Conservation (phyloP, 345 rosid genomes). For the Bruguiera parviflora region DNA sequence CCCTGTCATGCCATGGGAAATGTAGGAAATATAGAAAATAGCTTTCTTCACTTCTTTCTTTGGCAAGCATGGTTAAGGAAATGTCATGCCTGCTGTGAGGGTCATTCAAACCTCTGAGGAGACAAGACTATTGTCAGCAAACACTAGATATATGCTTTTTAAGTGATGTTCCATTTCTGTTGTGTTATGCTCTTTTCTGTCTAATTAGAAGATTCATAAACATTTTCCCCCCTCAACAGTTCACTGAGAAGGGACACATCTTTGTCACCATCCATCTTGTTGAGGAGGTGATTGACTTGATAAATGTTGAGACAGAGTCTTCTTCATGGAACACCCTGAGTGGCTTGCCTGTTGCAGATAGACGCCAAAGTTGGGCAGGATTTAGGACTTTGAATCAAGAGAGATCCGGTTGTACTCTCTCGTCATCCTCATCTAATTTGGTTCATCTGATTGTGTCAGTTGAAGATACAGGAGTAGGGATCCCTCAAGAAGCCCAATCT, state of each 20-base stretch:
- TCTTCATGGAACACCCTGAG: conserved; percentile 63
- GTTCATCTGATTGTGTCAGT: conserved; percentile 77
- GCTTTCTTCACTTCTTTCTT: background rate
- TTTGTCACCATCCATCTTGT: conserved; percentile 78
- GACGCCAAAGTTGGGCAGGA: conserved; percentile 63
- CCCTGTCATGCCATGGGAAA: too few relatives aligned
- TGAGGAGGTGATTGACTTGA: conserved; percentile 59
- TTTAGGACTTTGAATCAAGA: conserved; percentile 56
- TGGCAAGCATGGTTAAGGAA: too few relatives aligned
- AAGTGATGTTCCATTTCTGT: too few relatives aligned
- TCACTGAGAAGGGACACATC: conserved; percentile 89
- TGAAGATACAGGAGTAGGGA: conserved; percentile 94
- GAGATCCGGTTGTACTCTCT: conserved; percentile 28
- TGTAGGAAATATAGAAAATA: too few relatives aligned
- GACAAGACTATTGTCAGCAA: too few relatives aligned
- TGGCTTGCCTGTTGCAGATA: conserved; percentile 76
- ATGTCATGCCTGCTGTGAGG: too few relatives aligned
- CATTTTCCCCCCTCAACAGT: conserved; percentile 37
- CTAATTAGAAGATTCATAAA: background rate
- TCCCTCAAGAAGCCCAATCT: conserved; percentile 79
- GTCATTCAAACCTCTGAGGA: too few relatives aligned
- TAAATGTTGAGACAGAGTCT: conserved; percentile 49
- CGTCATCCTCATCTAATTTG: conserved; percentile 38
- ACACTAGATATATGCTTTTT: too few relatives aligned
- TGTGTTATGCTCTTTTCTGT: background rate